These are phyloP conservation scores for Avena insularis DNA, from an alignment of 176 grass and related monocot species.

Conservation along the genomic window DNA sequence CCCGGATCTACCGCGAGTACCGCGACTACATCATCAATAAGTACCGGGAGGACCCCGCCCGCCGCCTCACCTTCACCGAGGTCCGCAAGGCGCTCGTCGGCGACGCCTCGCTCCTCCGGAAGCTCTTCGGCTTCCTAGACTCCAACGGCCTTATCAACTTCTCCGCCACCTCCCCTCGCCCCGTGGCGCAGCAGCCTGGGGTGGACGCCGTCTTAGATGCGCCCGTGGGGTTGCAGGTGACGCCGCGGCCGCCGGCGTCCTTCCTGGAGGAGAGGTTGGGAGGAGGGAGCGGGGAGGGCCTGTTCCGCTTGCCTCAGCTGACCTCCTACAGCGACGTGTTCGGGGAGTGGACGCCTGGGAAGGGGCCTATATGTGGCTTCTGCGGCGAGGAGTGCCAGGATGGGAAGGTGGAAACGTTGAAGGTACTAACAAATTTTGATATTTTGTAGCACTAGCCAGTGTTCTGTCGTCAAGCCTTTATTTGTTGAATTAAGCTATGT, in stretches of 20 bases:
- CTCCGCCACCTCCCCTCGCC: constrained; percentile 39
- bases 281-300: constrained; percentile 44
- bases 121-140: constrained; percentile 78
- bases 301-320: constrained; percentile 72
- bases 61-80: constrained; percentile 83
- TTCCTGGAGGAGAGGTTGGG: constrained; percentile 50
- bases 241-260: constrained; percentile 39
- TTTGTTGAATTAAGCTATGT: not conserved
- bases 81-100: constrained; percentile 79
- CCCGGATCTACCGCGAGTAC: constrained; percentile 96
- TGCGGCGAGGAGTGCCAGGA: constrained; percentile 50
- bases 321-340: constrained; percentile 83
- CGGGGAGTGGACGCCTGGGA: constrained; percentile 66
- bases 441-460: not conserved
- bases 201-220: constrained; percentile 71
- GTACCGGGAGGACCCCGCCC: constrained; percentile 77
- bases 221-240: constrained; percentile 52
- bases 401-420: constrained; percentile 40
- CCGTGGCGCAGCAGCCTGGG: constrained; percentile 33
- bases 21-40: constrained; percentile 91
- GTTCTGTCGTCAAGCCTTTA: not conserved
- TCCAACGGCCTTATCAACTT: constrained; percentile 80
- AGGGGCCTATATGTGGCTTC: constrained; percentile 53
- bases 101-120: constrained; percentile 70
- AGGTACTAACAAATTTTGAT: constrained; percentile 49